Percentiles rank a stretch among this genome's conserved stretches.
phyloP scores from a whole-genome alignment of 2,329 filamentous ascomycete species.

The Trichoderma endophyticum region DNA sequence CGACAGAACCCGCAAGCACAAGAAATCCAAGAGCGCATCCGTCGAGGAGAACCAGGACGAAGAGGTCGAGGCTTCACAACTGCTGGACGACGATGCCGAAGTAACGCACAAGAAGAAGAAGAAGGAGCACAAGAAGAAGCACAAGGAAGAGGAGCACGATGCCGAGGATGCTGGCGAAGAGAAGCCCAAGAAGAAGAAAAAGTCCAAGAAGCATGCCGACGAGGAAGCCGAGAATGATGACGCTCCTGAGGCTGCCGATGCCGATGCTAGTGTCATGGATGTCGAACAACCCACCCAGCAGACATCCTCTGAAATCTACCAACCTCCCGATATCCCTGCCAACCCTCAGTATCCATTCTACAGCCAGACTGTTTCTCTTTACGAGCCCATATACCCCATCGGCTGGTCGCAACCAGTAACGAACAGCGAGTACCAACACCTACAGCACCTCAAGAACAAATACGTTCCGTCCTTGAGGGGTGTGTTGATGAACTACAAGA shows the following conservation, averaged over 20 bases:
- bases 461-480: conserved; percentile 71
- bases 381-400: conserved; percentile 69
- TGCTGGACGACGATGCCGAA: conserved; percentile 31
- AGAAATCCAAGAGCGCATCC: conserved; percentile 49
- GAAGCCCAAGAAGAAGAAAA: conserved; percentile 34
- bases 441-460: conserved; percentile 70
- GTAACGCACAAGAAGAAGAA: conserved; percentile 35
- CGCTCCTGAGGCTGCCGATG: conserved; percentile 23
- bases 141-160: conserved; percentile 26
- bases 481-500: conserved; percentile 71
- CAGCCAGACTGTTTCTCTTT: conserved; percentile 75
- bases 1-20: conserved; percentile 45
- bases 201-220: conserved; percentile 33
- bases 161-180: conserved; percentile 21
- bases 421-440: conserved; percentile 68
- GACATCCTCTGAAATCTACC: conserved; percentile 34
- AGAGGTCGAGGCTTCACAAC: conserved; percentile 13
- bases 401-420: conserved; percentile 68
- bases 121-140: conserved; percentile 27
- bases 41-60: conserved; percentile 28
- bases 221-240: conserved; percentile 25
- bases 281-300: conserved; percentile 34
- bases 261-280: conserved; percentile 31
- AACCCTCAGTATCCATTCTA: conserved; percentile 66
- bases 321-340: conserved; percentile 38